Evolutionary conservation across 495 filamentous ascomycete species (phyloP), one percentile per base, ranked within the genome.

Genomic region (Aspergillus steynii): DNA sequence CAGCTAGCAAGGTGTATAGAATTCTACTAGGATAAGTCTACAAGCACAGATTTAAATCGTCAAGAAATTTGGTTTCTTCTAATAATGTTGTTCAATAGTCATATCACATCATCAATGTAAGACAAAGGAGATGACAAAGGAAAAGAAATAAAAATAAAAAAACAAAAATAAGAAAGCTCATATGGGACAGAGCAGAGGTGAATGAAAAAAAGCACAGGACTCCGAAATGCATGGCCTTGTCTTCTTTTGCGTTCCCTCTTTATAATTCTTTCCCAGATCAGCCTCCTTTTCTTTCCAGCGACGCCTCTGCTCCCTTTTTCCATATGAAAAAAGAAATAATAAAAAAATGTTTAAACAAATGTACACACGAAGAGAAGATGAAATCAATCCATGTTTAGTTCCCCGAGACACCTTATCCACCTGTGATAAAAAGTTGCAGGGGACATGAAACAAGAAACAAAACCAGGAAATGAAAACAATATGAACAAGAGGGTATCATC

Each of bases 401-500:
- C 52, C 29, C 52, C 52, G 31, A 54, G 52, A 54, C 52, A 54
- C 52, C 52, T 34, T 31, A 26, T 26, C 52, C 52, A 10, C 15
- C 52, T 37, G 29, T 20, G 29, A 10, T 37, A 8, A 26, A 20
- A 26, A 54, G 55, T 15, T 49, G 28, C 29, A 57, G 37, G 37
- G 37, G 37, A 15, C 14, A 42, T 42, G 37, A 42, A 42, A 42
- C 37, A 42, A 42, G 37, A 42, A 42, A 42, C 37, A 42, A 42
- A 42, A 42, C 37, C 37, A 14, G 37, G 37, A 42, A 42, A 42
- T 42, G 37, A 15, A 42, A 57, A 57, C 29, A 57, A 57, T 25
- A 58, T 29, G 48, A 46, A 51, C 37, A 51, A 51, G 42, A 55
- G 58, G 58, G 58, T 60, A 60, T 60, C 58, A 60, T 60, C 34